Evolutionary conservation across 495 filamentous ascomycete species (phyloP), one percentile per base, ranked within the genome.

Genomic region (Penicillium tannophilum): DNA sequence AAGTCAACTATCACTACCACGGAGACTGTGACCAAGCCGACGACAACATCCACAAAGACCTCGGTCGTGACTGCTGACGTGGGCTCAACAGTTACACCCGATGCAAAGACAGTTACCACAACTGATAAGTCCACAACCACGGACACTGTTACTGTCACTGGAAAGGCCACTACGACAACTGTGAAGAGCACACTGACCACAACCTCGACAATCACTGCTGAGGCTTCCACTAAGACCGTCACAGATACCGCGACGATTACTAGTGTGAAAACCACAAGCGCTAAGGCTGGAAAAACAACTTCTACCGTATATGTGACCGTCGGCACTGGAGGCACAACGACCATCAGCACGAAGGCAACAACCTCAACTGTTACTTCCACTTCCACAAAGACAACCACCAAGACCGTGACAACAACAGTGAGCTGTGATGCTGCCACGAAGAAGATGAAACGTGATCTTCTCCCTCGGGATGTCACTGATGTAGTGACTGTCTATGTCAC

Each of bases 271-370:
- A 58, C 55, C 7, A 44, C 24, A 12, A 58, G 55, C 33, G 26
- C 17, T 7, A 50, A 56, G 17, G 54, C 44, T 9, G 31, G 17
- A 1, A 46, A 11, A n/a, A 56, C 30, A 26, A 56, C 43, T 2
- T 36, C 44, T 2, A 39, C 46, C n/a, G 14, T 9, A 3, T 51
- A 35, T 5, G 14, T 52, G 2, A 58, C 55, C 4, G 33, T 49
- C 8, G 36, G 46, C 9, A 43, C 7, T 44, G 47, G 47, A 51
- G 55, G 47, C 36, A 51, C 47, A 14, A 52, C 35, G n/a, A 58
- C 55, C 11, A 50, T 58, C 36, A 58, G 20, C 2, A 50, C 46
- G 35, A 58, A 58, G 55, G 55, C 47, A 8, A 58, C 55, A 7
- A 58, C 55, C 11, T 23, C 41, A 33, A 16, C 48, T 8, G 26